Evolutionary conservation across 306 rosid genomes (phyloP).

Genomic region (Quercus engelmannii): DNA sequence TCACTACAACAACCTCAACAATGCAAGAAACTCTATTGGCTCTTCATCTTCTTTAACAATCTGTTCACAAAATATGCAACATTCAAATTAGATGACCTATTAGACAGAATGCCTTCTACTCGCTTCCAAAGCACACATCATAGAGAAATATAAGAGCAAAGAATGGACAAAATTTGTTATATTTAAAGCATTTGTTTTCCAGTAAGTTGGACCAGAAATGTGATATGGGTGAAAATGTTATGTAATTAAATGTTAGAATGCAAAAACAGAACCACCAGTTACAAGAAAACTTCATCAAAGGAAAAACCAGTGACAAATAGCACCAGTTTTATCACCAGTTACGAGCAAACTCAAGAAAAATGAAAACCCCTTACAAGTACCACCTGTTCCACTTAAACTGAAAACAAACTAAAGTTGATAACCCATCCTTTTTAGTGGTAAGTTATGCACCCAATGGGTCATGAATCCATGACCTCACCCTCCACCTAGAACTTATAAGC

Average conservation of each 20-base stretch:
- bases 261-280: too few species aligned
- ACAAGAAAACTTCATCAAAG: too few species aligned
- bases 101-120: not conserved
- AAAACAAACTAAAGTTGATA: not conserved
- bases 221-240: not conserved
- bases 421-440: not conserved
- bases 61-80: slow-evolving; percentile 37
- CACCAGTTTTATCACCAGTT: too few species aligned
- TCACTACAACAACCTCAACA: slow-evolving; percentile 57
- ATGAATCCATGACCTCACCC: too few species aligned
- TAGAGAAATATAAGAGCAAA: not conserved
- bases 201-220: not conserved
- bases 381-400: not conserved
- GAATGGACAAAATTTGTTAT: not conserved
- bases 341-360: too few species aligned
- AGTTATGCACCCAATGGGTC: too few species aligned
- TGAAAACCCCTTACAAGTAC: not conserved
- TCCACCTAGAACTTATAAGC: too few species aligned
- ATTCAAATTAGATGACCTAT: slow-evolving; percentile 15
- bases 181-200: not conserved
- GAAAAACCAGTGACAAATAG: too few species aligned
- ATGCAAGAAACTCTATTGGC: slow-evolving; percentile 59
- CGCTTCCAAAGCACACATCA: not conserved
- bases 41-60: slow-evolving; percentile 79
- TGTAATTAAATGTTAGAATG: not conserved